phyloP scores from a whole-genome alignment of 305 asterid species.

The Petunia hybrid region DNA sequence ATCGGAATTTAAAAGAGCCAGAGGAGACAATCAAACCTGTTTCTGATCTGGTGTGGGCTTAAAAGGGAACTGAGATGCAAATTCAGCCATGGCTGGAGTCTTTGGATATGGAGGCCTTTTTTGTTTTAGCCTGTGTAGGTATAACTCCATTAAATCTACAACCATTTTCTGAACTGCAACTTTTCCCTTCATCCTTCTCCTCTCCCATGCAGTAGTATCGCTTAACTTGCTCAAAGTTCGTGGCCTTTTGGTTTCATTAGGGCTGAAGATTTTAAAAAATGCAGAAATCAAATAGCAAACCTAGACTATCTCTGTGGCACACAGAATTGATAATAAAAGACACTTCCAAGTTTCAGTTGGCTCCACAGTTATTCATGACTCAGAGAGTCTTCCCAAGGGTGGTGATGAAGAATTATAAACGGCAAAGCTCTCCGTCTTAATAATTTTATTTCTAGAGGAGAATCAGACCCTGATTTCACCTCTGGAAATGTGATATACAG shows the following conservation, averaged over 20 bases:
- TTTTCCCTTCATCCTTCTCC: constrained; percentile 91
- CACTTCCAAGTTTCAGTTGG: constrained; percentile 22
- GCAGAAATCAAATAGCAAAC: constrained; percentile 36
- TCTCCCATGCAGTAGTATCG: constrained; percentile 92
- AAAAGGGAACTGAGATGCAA: constrained; percentile 79
- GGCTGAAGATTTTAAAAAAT: constrained; percentile 52
- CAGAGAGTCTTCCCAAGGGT: constrained; percentile 19
- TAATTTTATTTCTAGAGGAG: not conserved
- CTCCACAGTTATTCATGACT: constrained; percentile 12
- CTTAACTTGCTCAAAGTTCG: constrained; percentile 81
- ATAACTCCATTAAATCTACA: constrained; percentile 95
- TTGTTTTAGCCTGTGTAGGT: constrained; percentile 92
- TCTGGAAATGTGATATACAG: constrained; percentile 15
- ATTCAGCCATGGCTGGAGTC: constrained; percentile 65
- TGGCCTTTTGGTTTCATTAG: constrained; percentile 84
- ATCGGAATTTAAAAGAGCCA: not conserved
- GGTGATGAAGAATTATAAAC: constrained; percentile 20
- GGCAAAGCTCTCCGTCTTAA: constrained; percentile 11
- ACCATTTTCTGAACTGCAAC: constrained; percentile 98
- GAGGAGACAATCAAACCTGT: constrained; percentile 54
- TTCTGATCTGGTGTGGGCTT: constrained; percentile 92
- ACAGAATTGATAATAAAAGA: constrained; percentile 3
- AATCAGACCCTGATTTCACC: not conserved
- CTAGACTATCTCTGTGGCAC: constrained; percentile 8
- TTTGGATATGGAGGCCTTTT: constrained; percentile 86